phyloP scores from a whole-genome alignment of 2,329 filamentous ascomycete genomes.

The Helicocarpus griseus region DNA sequence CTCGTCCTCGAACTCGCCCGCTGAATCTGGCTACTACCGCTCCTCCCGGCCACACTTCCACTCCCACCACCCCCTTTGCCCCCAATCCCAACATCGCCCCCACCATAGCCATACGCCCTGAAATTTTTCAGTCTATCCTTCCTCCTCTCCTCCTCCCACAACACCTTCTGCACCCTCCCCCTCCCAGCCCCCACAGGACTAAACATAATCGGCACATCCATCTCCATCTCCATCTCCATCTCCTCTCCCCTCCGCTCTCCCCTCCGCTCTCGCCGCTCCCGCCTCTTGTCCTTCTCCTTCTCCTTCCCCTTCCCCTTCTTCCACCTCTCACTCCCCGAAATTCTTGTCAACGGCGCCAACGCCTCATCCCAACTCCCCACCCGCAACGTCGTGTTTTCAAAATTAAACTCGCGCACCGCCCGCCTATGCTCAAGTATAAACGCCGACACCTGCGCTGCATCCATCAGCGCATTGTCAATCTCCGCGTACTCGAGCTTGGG shows the following conservation, averaged over 20 bases:
- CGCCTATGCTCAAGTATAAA: conserved; percentile 59
- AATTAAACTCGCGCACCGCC: conserved; percentile 67
- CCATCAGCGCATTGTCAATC: conserved; percentile 63
- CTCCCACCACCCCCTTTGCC: neutral
- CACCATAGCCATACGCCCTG: conserved; percentile 8
- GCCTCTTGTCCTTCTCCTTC: conserved; percentile 21
- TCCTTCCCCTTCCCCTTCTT: conserved; percentile 30
- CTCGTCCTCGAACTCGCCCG: conserved; percentile 18
- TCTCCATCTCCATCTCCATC: conserved; percentile 19
- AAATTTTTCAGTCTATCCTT: conserved; percentile 10
- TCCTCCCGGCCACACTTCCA: too few species aligned
- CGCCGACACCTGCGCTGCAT: conserved; percentile 57
- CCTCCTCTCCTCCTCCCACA: conserved; percentile 18
- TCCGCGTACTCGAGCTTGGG: conserved; percentile 57
- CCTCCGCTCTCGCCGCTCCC: conserved; percentile 24
- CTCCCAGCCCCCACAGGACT: conserved; percentile 19
- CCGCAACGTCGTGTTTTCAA: conserved; percentile 63
- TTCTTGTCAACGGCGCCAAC: conserved; percentile 55
- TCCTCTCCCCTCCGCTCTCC: neutral
- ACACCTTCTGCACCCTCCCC: conserved; percentile 17
- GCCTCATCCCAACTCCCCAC: conserved; percentile 74
- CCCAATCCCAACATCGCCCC: neutral
- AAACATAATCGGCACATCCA: conserved; percentile 30
- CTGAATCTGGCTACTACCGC: conserved; percentile 11
- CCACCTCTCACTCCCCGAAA: conserved; percentile 27